Percentiles rank a stretch among this genome's conserved stretches.
These are phyloP conservation scores for Erodium maritimum DNA, from an alignment of 345 rosid genomes.

Conservation along the genomic window DNA sequence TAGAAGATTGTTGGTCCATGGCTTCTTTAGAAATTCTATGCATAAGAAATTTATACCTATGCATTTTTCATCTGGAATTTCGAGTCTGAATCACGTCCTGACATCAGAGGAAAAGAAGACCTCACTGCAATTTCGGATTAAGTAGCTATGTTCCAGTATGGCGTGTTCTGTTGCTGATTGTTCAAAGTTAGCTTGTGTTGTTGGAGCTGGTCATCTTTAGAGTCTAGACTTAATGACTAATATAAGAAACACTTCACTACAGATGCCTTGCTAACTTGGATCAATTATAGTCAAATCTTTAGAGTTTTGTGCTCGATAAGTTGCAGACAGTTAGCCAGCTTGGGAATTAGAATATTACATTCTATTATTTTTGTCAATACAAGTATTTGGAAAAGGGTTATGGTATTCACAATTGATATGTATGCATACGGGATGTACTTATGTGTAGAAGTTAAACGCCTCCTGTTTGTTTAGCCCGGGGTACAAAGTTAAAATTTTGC, in stretches of 20 bases:
- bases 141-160: neutral
- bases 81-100: too few species aligned
- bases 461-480: neutral
- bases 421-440: neutral
- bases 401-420: neutral
- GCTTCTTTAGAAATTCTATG: too few species aligned
- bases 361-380: too few species aligned
- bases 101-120: too few species aligned
- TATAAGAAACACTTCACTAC: neutral
- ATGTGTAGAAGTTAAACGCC: neutral
- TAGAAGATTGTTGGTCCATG: too few species aligned
- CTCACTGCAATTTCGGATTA: neutral
- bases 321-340: neutral
- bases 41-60: too few species aligned
- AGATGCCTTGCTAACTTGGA: neutral
- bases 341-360: neutral
- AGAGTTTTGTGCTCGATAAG: neutral
- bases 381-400: neutral
- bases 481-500: neutral
- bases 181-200: neutral
- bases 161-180: too few species aligned
- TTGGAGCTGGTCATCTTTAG: neutral
- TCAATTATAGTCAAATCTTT: too few species aligned
- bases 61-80: too few species aligned
- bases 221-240: neutral